Evolutionary conservation across 2,329 filamentous ascomycete species (phyloP).

Genomic region (Paecilomyces dactylethromorphus): DNA sequence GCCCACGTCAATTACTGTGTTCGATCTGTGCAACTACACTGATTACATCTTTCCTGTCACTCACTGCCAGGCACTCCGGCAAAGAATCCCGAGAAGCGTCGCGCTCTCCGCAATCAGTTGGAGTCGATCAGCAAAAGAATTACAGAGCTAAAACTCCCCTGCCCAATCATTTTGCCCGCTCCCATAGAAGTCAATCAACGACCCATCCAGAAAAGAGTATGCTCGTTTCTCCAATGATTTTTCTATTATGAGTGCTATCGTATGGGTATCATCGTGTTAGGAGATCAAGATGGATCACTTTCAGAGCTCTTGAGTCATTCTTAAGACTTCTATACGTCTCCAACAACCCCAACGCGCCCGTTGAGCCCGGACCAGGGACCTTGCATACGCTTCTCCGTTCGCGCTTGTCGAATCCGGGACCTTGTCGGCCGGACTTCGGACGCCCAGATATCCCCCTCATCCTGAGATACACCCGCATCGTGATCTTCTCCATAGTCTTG

Average conservation of each 20-base stretch:
- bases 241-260: not conserved
- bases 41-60: no score
- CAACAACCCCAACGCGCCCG: slow-evolving; percentile 22
- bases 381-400: slow-evolving; percentile 16
- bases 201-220: not conserved
- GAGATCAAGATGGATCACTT: not conserved
- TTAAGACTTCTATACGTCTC: not conserved
- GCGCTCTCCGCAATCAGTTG: not conserved
- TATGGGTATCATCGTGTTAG: not conserved
- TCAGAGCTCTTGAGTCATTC: not conserved
- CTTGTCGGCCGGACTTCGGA: slow-evolving; percentile 19
- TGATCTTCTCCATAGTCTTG: slow-evolving; percentile 22
- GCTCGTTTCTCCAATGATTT: not conserved
- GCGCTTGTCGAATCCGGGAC: slow-evolving; percentile 9
- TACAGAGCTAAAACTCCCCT: not conserved
- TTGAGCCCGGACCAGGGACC: slow-evolving; percentile 30
- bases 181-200: no score
- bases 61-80: no score
- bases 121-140: not conserved
- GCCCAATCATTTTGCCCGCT: not conserved
- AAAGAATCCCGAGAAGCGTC: not conserved
- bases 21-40: no score
- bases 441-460: slow-evolving; percentile 25
- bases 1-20: no score
- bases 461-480: slow-evolving; percentile 6